phyloP scores from a whole-genome alignment of 192 early-diverging fungal genomes.

The Coemansia sp. region DNA sequence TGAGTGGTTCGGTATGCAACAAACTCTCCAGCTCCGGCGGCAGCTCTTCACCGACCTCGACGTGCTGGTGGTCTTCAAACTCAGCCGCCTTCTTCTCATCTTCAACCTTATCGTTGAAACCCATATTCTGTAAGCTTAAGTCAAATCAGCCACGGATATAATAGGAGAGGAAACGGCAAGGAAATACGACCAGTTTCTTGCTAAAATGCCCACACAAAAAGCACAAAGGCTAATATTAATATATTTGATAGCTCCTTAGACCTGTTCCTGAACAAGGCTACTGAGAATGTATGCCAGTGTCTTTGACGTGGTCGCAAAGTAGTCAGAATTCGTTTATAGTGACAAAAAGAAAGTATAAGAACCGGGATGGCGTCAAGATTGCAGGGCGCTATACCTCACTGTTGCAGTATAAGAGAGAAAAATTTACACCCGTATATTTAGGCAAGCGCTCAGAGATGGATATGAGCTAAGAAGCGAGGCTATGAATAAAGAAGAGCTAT shows the following conservation, averaged over 20 bases:
- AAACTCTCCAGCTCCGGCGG: slow-evolving; percentile 79
- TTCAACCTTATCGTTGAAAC: slow-evolving; percentile 21
- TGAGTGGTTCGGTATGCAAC: slow-evolving; percentile 76
- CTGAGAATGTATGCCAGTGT: too few relatives aligned
- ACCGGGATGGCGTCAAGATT: too few relatives aligned
- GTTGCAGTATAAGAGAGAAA: too few relatives aligned
- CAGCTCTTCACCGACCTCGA: slow-evolving; percentile 75
- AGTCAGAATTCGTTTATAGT: not conserved
- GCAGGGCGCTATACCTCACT: too few relatives aligned
- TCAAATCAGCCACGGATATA: slow-evolving; percentile 1
- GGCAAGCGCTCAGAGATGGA: not conserved
- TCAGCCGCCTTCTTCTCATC: slow-evolving; percentile 53
- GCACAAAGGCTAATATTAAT: not conserved
- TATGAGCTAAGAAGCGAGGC: not conserved
- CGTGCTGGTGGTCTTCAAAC: slow-evolving; percentile 72
- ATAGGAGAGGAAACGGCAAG: not conserved
- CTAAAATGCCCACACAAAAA: not conserved
- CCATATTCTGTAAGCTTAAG: not conserved
- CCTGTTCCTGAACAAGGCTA: too few relatives aligned
- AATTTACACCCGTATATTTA: not conserved
- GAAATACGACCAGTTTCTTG: not conserved
- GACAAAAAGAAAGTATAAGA: not conserved
- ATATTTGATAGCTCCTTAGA: too few relatives aligned
- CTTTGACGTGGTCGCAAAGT: not conserved
- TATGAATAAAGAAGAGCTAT: not conserved